These are phyloP conservation scores for Microbotryum saponariae DNA, from an alignment of 1,284 basidiomycete genomes.

Conservation along the genomic window DNA sequence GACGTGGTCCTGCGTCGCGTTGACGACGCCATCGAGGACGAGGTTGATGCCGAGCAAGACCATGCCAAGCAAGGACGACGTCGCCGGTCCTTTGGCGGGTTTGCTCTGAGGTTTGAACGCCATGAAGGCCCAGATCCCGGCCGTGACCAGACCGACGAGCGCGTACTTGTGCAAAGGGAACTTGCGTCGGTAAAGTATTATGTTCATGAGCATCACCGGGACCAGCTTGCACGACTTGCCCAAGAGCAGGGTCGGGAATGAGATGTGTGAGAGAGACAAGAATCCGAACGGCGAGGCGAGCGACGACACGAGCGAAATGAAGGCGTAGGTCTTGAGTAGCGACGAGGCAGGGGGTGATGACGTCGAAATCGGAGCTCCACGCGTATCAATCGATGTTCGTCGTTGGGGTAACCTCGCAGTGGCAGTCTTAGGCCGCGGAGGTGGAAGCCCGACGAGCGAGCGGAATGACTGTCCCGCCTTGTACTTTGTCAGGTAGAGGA, in stretches of 20 bases:
- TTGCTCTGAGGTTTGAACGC: slow-evolving; percentile 47
- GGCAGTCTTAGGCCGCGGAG: neutral
- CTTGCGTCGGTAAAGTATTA: slow-evolving; percentile 64
- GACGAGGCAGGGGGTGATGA: neutral
- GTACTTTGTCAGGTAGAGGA: slow-evolving; percentile 32
- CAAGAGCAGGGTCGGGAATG: slow-evolving; percentile 96
- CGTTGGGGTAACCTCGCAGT: too few species aligned
- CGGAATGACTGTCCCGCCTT: slow-evolving; percentile 7
- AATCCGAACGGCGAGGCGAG: slow-evolving; percentile 91
- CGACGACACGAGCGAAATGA: slow-evolving; percentile 81
- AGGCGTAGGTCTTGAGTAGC: slow-evolving; percentile 65
- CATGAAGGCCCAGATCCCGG: slow-evolving; percentile 95
- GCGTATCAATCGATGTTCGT: too few species aligned
- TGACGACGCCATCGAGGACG: slow-evolving; percentile 82
- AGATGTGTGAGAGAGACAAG: slow-evolving; percentile 86
- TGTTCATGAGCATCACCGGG: slow-evolving; percentile 92
- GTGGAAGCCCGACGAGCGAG: slow-evolving; percentile 15
- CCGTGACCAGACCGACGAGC: slow-evolving; percentile 79
- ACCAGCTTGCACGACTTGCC: slow-evolving; percentile 98
- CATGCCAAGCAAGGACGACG: slow-evolving; percentile 52
- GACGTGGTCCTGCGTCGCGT: slow-evolving; percentile 98
- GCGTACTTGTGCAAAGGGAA: slow-evolving; percentile 77
- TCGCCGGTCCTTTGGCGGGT: slow-evolving; percentile 38
- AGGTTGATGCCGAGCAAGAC: slow-evolving; percentile 75
- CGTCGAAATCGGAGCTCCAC: too few species aligned